Evolutionary conservation across 257 asterid species (phyloP), one percentile per base, ranked within the genome.

Genomic region (Jacaranda mimosifolia): DNA sequence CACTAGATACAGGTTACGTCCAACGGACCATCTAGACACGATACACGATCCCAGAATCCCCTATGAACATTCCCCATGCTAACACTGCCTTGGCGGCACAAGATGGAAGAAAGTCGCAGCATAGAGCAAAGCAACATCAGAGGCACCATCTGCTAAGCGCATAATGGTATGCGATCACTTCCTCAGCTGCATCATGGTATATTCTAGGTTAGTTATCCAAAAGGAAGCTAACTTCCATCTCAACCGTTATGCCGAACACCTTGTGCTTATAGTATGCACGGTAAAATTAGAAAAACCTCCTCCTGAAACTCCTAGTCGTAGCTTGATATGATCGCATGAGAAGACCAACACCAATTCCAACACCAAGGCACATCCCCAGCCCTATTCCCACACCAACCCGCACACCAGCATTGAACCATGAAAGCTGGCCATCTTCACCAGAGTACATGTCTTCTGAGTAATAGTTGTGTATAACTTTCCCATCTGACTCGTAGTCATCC

Each of bases 301-400:
- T 86, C 75, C 86, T 77, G 79, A 86, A 79, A 79, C 57, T 86
- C 46, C 87, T 74, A 3, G 90, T 84, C 4, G 89, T 87, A 55
- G 87, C 84, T 77, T 85, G 87, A 80, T 89, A 89, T 1, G 90
- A 83, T 38, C 86, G 81, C 84, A 89, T 75, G 9, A 89, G 90
- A 19, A 85, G 80, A 57, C 90, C 91, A 63, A 85, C 90, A 26
- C 89, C 83, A 19, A 87, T 81, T 19, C 89, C 87, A 4, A 84
- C 87, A 26, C 91, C 94, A 40, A 89, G 82, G 84, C 91, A 89
- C 86, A 89, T 85, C 38, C 90, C 91, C 26, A 89, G 87, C 68
- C 92, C 87, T 68, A 89, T 89, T 40, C 91, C 90, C 1, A 89
- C 90, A 8, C 94, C 94, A 70, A 89, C 91, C 38, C 89, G 77